Base-by-base conservation (phyloP, 495 filamentous ascomycete species). In the Penicillium longicatenatum region DNA sequence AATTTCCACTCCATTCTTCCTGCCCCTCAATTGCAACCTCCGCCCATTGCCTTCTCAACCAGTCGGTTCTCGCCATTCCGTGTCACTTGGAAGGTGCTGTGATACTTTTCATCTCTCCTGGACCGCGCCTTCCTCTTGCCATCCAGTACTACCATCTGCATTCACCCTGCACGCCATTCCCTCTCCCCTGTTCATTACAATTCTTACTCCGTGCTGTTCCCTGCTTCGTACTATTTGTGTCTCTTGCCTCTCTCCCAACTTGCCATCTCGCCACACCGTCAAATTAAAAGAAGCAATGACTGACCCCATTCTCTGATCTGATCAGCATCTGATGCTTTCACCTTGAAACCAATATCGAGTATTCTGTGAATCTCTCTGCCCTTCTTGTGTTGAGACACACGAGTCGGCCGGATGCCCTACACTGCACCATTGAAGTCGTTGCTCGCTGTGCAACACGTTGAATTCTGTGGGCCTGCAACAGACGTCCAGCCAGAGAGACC, bases 381-480 rank as follows among this genome's bases (percentile, higher is more conserved):
- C 60, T 68, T 58, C 69, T 70, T 75, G 73, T 73, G 69, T 75
- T 68, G 51, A 61, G 67, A 61, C 63, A 69, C 74, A 72, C 75
- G 80, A 75, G 67, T 70, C 75, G 76, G 71, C 74, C 74, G 78
- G 75, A 97, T 97, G 92, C 92, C 92, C 79, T 97, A 97, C 82
- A 96, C 92, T 73, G 91, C 92, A 60, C 92, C 92, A 50, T 82
- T 85, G 66, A 87, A 88, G 79, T 79, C 83, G 77, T 92, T 91
- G 67, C 91, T 90, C 78, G 82, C 86, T 68, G 83, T 88, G 77
- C 86, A 66, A 69, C 82, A 67, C 89, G 86, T 68, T 82, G 86
- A 65, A 80, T 80, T 67, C 60, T 79, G 70, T 84, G 82, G 75
- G 81, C 82, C 66, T 64, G 80, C 72, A 71, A 82, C 74, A 80